Evolutionary conservation across 495 filamentous ascomycete genomes (phyloP), one percentile per base, ranked within the genome.

Genomic region (Xanthoparmelia taractica): DNA sequence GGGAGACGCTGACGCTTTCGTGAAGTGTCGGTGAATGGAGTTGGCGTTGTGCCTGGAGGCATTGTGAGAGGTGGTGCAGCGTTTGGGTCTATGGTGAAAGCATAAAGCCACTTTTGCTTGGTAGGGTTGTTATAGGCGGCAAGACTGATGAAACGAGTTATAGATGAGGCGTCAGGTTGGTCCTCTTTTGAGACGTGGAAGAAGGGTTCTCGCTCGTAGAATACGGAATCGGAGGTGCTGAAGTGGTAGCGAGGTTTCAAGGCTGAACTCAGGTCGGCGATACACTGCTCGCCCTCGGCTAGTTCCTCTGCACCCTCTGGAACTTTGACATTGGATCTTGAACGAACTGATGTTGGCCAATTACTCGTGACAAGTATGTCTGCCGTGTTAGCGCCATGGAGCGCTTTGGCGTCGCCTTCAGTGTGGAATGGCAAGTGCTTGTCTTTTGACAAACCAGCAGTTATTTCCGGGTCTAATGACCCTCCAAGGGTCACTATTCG

Each of bases 181-280:
- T 82, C 78, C 57, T 81, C 78, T 11, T 77, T 75, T 8, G 84
- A 79, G 61, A 78, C 72, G 69, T 95, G 87, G 73, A 91, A 89
- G 80, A 96, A 97, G 1, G 94, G 92, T 71, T 96, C 94, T 25
- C 94, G 85, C 75, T 97, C 93, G 68, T 84, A 97, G 76, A 88
- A 93, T 68, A 85, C 79, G 12, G 77, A 70, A 11, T 82, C 78
- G 0, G 90, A 87, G 17, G 82, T 74, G 18, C 88, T 84, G 72
- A 98, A 87, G 74, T 97, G 92, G 70, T 98, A 98, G 27, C 89
- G 82, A 15, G 94, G 94, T 66, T 89, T 91, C 12, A 96, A 70
- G 2, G 84, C 78, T 12, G 81, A 77, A 72, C 86, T 91, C 27
- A 98, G 79, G 57, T 94, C 89, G 8, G 91, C 81, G 33, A 87